Evolutionary conservation across 768 basidiomycete species (phyloP), one percentile per base, ranked within the genome.

Genomic region (Pleurotus ostreatus): DNA sequence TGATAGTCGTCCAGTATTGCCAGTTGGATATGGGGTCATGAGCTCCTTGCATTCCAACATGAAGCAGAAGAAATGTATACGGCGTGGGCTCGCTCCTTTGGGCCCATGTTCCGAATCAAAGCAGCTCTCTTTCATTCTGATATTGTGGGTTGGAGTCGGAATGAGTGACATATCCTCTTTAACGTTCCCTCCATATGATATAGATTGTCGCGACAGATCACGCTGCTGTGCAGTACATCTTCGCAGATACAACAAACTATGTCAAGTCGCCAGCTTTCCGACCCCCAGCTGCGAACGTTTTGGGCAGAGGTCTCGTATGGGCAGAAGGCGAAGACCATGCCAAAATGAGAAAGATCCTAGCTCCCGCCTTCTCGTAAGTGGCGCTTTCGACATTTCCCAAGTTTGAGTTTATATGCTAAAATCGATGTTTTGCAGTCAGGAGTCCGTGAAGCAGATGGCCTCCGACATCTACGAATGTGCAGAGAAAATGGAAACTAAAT

Each of bases 301-400:
- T 74, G 1, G 74, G 74, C 5, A 62, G 60, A 18, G 70, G 70
- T 6, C 49, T 75, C 16, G 68, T 69, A 7, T 76, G 73, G 72
- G 71, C 71, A 3, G 71, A 75, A 60, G 72, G 71, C 13, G 66
- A 66, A 12, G 72, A 74, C 37, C 74, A 74, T 62, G 68, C 62
- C 53, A 56, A 51, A 16, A 67, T 69, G 56, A 67, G 73, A 40
- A 68, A 64, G 55, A 62, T 73, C 16, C 46, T 74, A 15, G 59
- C 67, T 37, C 67, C 70, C 13, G 72, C 70, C 4, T 73, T 74
- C 61, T 67, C 72, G 71, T 74, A 55, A 57, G 71, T 68, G 7
- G 48, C 46, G 41, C 23, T 18, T 30, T 47, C 45, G 23, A n/a
- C n/a, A 34, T 45, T 22, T 25, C 5, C 23, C 5, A 5, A 25